phyloP scores from a whole-genome alignment of 768 basidiomycete species.

The Myochromella boudieri region DNA sequence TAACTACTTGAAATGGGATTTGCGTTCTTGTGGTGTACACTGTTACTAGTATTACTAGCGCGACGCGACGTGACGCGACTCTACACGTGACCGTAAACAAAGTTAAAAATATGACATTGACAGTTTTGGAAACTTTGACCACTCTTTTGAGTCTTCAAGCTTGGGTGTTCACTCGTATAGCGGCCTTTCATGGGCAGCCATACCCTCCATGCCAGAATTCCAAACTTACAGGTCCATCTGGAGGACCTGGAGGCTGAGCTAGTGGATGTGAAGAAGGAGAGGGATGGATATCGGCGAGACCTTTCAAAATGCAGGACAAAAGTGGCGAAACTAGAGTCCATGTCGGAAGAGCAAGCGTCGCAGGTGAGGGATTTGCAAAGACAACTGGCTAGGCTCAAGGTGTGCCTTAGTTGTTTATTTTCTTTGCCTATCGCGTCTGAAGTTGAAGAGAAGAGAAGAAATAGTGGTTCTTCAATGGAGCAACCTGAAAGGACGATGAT shows the following conservation, averaged over 20 bases:
- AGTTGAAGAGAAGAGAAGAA: not conserved
- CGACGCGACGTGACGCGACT: too few species aligned
- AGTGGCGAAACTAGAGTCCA: conserved; percentile 1
- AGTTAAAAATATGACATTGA: too few species aligned
- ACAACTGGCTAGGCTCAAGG: conserved; percentile 3
- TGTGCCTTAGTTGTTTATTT: not conserved
- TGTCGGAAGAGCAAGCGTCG: conserved; percentile 1
- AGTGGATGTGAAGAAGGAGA: conserved; percentile 1
- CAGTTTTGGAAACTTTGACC: too few species aligned
- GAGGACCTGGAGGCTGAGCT: conserved; percentile 3
- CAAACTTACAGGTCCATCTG: not conserved
- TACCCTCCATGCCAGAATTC: too few species aligned
- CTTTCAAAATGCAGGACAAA: conserved; percentile 1
- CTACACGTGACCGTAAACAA: too few species aligned
- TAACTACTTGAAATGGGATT: too few species aligned
- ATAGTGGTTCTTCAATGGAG: not conserved
- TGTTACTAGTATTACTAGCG: too few species aligned
- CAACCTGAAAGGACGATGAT: too few species aligned
- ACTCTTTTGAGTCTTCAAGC: too few species aligned
- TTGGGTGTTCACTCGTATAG: too few species aligned
- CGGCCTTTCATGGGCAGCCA: too few species aligned
- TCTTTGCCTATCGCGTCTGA: not conserved
- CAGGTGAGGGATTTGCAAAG: conserved; percentile 3
- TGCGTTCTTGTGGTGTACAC: too few species aligned
- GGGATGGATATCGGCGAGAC: not conserved